Base-by-base conservation (phyloP, 768 basidiomycete genomes). In the Mycena haematopus region DNA sequence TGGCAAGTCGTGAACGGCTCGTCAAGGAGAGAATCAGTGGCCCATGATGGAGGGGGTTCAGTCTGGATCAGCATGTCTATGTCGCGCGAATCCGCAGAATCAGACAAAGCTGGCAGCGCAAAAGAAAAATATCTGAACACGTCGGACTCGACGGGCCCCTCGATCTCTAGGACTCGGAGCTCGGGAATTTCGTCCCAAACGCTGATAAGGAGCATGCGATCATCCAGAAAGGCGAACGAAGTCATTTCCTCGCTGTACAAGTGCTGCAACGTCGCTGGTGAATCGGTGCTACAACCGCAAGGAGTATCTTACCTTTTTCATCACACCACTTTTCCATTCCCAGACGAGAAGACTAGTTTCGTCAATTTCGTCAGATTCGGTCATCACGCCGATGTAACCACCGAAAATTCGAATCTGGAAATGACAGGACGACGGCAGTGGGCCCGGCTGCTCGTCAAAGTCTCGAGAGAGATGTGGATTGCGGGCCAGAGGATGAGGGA, bases 391-490 rank as follows among this genome's bases (percentile, higher is more conserved):
- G 10, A 78, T 11, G 38, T 65, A 70, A 22, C 65, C 42, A 46
- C 73, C 75, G 59, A 71, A 77, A 24, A 78, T 72, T 53, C 76
- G 72, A 5, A 76, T 72, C 40, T 74, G 58, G 56, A 72, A 75
- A 21, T 45, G 53, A 19, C 62, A 60, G 0, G 65, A 53, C 45
- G 40, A 9, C 2, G 22, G n/a, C 19, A 9, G 19, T 6, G 45
- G 13, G 15, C 15, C 3, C 9, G 45, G 9, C 29, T 31, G 36
- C 19, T 17, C 14, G n/a, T 44, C 25, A n/a, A 66, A 14, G 7
- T 60, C 33, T 8, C 49, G 52, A 47, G 58, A 52, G 33, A 64
- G 57, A 13, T 21, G 44, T 14, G 56, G 52, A 19, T 51, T 38
- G 27, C 62, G 62, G 22, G 72, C 38, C 40, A 54, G 46, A 2